Evolutionary conservation across 495 filamentous ascomycete species (phyloP), one percentile per base, ranked within the genome.

Genomic region (Xylaria sp.): DNA sequence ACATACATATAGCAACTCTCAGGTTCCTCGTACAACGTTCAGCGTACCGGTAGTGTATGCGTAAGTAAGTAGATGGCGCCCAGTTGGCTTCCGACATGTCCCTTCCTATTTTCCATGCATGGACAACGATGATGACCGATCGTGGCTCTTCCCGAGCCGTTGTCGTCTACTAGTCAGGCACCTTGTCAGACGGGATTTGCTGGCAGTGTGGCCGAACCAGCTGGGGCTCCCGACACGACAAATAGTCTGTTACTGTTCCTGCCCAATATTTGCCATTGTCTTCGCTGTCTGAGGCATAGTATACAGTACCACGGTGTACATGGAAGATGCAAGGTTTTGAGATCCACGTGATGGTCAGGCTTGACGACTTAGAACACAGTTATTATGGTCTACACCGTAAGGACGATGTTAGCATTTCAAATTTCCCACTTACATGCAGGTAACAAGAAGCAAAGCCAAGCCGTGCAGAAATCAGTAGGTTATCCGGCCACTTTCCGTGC

Each of bases 191-290:
- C 33, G 33, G 33, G 52, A 55, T 55, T 59, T 33, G 33, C 57
- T 37, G 57, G 57, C 57, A 59, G 19, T 21, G 31, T 58, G 66
- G 31, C 44, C n/a, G 41, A 55, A 67, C n/a, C 46, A 68, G 33
- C 31, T 48, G 37, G n/a, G 40, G 52, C 9, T 4, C 55, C 67
- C 21, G 59, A 68, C 4, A 44, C 53, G 40, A 68, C 53, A 68
- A 68, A 68, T 68, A 59, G 15, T 21, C 19, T 55, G 50, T 67
- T 67, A 41, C 35, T 67, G 64, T 67, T 43, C 64, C 64, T 55
- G 48, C 64, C 48, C 64, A 21, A 67, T 67, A 53, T 43, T 67
- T 55, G 64, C 48, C 61, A 52, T 55, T 41, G 19, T 31, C 21
- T 67, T 67, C 12, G 33, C 33, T n/a, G 57, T 37, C 57, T 37